Evolutionary conservation across 495 filamentous ascomycete species (phyloP).

Genomic region (Neurospora sublineolata): DNA sequence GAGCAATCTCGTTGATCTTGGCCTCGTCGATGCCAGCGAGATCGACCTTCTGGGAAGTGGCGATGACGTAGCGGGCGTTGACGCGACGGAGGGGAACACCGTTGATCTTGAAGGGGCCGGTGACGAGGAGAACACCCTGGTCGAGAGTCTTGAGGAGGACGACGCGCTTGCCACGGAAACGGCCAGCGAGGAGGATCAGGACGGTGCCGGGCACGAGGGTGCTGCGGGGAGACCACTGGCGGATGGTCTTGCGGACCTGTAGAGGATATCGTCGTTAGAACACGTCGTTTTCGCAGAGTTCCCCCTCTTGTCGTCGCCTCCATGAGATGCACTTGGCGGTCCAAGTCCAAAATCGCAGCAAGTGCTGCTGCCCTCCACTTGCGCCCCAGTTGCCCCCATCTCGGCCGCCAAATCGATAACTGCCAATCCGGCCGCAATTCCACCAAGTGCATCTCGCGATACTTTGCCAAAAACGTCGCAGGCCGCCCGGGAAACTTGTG

Average conservation of each 20-base stretch:
- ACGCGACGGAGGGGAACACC: conserved; percentile 96
- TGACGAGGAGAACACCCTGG: conserved; percentile 96
- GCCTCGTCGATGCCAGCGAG: conserved; percentile 68
- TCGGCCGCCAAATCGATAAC: not conserved
- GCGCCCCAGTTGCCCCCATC: conserved; percentile 3
- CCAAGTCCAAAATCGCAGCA: not conserved
- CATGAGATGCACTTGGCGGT: not conserved
- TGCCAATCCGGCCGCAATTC: conserved; percentile 3
- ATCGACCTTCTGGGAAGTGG: conserved; percentile 84
- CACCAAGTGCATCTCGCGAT: conserved; percentile 8
- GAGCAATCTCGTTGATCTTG: conserved; percentile 73
- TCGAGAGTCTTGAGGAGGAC: conserved; percentile 93
- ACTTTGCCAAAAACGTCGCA: conserved; percentile 1
- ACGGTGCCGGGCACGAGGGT: conserved; percentile 86
- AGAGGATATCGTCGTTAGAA: conserved; percentile 17
- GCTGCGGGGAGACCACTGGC: conserved; percentile 69
- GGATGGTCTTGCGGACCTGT: conserved; percentile 90
- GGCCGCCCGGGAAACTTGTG: conserved; percentile 5
- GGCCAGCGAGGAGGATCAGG: conserved; percentile 96
- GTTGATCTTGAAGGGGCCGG: conserved; percentile 99
- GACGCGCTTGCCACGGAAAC: conserved; percentile 99
- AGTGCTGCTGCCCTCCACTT: not conserved
- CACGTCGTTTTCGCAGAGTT: not conserved
- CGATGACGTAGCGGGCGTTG: conserved; percentile 97
- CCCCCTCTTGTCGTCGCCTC: not conserved